These are phyloP conservation scores for Chaetomium tenue DNA, from an alignment of 495 filamentous ascomycete species.

Conservation along the genomic window DNA sequence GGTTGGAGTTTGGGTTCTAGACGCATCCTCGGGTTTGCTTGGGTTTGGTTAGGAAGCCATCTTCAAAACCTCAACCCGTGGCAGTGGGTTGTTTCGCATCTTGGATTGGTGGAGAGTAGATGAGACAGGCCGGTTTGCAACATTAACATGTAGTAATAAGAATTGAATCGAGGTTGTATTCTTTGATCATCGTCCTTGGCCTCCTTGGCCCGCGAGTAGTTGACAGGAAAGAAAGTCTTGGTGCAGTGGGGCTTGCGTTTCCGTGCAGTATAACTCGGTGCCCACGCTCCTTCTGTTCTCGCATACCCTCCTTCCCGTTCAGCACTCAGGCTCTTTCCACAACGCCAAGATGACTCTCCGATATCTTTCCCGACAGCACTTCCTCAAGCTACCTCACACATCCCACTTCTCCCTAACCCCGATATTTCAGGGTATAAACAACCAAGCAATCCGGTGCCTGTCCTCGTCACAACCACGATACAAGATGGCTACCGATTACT, in stretches of 20 bases:
- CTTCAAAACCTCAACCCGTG: too few species aligned
- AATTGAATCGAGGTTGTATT: too few species aligned
- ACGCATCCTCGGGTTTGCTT: too few species aligned
- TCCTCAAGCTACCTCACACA: background rate
- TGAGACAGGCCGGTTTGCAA: too few species aligned
- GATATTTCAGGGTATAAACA: background rate
- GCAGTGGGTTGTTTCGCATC: too few species aligned
- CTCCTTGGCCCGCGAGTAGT: background rate
- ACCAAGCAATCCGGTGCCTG: background rate
- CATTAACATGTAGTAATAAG: too few species aligned
- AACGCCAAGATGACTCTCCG: background rate
- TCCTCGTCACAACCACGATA: background rate
- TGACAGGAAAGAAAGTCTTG: background rate
- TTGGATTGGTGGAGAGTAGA: too few species aligned
- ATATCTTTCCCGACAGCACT: background rate
- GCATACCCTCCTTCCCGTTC: background rate
- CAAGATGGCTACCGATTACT: conserved; percentile 37
- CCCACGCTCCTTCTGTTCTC: background rate
- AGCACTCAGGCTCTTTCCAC: background rate
- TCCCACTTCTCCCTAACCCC: background rate
- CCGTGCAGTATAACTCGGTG: background rate
- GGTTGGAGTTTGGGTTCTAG: too few species aligned
- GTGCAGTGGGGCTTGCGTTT: background rate
- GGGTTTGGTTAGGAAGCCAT: too few species aligned
- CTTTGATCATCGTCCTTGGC: background rate